Evolutionary conservation across 495 filamentous ascomycete genomes (phyloP).

Genomic region (Talaromyces proteolyticus): DNA sequence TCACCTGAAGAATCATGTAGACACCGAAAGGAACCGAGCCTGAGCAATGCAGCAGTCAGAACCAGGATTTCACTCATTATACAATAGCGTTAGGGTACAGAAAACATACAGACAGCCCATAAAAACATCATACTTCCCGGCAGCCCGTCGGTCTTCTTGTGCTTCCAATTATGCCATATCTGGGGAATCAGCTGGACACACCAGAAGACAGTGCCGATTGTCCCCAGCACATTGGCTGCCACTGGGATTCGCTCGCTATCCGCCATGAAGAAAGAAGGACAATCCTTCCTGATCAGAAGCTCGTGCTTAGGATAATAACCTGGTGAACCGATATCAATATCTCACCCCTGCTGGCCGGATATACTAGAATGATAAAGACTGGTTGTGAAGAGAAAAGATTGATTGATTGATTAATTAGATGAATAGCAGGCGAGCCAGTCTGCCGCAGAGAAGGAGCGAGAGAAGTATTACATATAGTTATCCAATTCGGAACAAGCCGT

Average conservation of each 20-base stretch:
- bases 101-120: conserved; percentile 57
- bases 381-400: too few relatives aligned
- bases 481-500: too few relatives aligned
- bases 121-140: conserved; percentile 70
- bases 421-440: too few relatives aligned
- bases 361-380: too few relatives aligned
- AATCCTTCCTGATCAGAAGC: too few relatives aligned
- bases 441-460: too few relatives aligned
- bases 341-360: too few relatives aligned
- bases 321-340: too few relatives aligned
- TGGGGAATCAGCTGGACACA: conserved; percentile 49
- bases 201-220: conserved; percentile 50
- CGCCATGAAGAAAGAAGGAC: conserved; percentile 14
- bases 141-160: conserved; percentile 67
- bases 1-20: conserved; percentile 47
- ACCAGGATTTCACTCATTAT: too few relatives aligned
- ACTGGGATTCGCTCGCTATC: conserved; percentile 30
- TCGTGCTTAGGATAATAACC: too few relatives aligned
- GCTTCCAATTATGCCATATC: conserved; percentile 68
- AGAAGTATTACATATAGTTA: too few relatives aligned
- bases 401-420: too few relatives aligned
- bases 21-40: conserved; percentile 48
- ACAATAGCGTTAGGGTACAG: not conserved
- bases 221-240: conserved; percentile 47
- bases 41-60: conserved; percentile 16